Evolutionary conservation across 352 stramenopile genomes (phyloP).

Genomic region (Phytopythium helicoides): DNA sequence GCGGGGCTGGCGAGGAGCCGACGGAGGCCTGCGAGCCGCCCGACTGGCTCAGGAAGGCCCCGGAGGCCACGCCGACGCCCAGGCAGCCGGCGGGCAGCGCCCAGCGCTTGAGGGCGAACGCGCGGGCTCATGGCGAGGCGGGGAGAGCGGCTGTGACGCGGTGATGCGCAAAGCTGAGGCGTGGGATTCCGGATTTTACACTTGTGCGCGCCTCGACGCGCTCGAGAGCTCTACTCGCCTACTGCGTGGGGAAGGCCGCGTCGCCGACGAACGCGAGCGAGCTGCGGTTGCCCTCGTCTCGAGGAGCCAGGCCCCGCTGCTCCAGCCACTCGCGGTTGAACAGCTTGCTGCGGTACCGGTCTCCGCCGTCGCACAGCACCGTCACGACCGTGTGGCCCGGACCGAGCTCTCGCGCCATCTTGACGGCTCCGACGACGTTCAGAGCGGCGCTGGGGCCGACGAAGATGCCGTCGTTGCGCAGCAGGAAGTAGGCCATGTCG

Average conservation of each 20-base stretch:
- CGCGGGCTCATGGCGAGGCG: no score
- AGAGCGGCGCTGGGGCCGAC: constrained; percentile 82
- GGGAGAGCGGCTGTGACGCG: no score
- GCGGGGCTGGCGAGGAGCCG: no score
- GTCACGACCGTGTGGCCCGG: constrained; percentile 75
- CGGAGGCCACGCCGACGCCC: no score
- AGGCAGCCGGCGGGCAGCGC: no score
- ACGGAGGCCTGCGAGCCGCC: no score
- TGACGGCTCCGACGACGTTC: constrained; percentile 78
- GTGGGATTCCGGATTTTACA: no score
- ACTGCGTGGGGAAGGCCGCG: constrained; percentile 18
- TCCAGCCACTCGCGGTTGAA: constrained; percentile 78
- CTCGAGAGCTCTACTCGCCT: no score
- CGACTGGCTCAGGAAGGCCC: no score
- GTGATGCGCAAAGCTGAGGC: no score
- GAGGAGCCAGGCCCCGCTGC: constrained; percentile 43
- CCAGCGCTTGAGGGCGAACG: no score
- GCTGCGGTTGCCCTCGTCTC: constrained; percentile 6
- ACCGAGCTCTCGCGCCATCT: constrained; percentile 69
- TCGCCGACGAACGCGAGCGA: constrained; percentile 38
- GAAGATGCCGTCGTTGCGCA: constrained; percentile 93
- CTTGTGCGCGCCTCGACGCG: no score
- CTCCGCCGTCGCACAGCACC: constrained; percentile 81
- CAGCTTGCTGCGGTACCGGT: constrained; percentile 81
- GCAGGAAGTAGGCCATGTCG: constrained; percentile 90